A percentile compares a stretch with the other conserved stretches of the same genome.
Evolutionary conservation across 2,329 filamentous ascomycete species (phyloP).

Genomic region (Berkeleyomyces basicola): DNA sequence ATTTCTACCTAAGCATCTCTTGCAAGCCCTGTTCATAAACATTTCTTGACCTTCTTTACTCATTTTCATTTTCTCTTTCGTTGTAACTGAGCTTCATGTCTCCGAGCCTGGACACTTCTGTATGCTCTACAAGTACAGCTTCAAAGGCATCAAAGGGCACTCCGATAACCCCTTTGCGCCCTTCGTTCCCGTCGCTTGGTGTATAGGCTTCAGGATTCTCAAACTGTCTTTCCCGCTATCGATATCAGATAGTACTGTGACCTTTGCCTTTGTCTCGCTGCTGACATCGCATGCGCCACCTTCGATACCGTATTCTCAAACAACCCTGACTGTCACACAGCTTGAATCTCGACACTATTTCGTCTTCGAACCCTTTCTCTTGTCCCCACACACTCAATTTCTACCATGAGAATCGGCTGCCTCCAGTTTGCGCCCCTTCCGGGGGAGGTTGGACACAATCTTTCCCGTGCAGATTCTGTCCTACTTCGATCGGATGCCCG

Average conservation of each 20-base stretch:
- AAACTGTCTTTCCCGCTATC: no score
- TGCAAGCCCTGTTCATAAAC: no score
- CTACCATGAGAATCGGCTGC: conserved; percentile 46
- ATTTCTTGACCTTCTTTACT: not conserved
- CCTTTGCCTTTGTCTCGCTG: no score
- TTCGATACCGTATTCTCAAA: not conserved
- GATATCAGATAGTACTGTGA: no score
- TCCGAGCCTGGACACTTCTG: not conserved
- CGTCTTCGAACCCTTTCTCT: no score
- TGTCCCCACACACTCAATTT: no score
- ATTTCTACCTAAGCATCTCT: not conserved
- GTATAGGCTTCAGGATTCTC: no score
- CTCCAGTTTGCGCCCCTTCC: conserved; percentile 58
- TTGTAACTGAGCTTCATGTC: not conserved
- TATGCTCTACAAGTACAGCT: not conserved
- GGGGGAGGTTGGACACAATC: conserved; percentile 52
- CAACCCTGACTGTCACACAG: no score
- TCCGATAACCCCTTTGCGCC: not conserved
- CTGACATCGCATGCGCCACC: no score
- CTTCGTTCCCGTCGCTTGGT: no score
- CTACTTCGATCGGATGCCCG: conserved; percentile 31
- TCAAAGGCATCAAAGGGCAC: not conserved
- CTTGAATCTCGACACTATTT: no score
- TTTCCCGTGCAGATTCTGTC: conserved; percentile 47
- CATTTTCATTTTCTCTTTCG: not conserved